These are phyloP conservation scores for Apiotrichum laibachii DNA, from an alignment of 1,284 basidiomycete genomes.

Conservation along the genomic window DNA sequence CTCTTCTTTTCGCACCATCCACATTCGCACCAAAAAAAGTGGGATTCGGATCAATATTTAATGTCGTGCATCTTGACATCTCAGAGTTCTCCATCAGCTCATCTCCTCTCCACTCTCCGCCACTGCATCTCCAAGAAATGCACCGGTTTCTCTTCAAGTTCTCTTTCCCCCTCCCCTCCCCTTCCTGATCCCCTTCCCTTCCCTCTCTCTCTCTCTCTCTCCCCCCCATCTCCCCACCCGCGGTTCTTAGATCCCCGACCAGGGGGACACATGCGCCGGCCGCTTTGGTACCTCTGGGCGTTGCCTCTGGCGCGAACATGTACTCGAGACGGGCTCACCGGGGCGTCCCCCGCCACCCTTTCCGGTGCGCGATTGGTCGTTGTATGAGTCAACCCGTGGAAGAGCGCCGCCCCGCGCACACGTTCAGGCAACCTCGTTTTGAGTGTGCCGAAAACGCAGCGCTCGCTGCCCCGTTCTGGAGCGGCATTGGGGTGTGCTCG, in stretches of 20 bases:
- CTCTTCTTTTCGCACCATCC: too few relatives aligned
- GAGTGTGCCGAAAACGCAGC: conserved; percentile 7
- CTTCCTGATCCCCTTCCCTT: conserved; percentile 12
- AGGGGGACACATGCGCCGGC: conserved; percentile 36
- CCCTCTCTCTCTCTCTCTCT: conserved; percentile 11
- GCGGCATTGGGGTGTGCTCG: conserved; percentile 12
- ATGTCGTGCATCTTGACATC: not conserved
- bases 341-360: conserved; percentile 47
- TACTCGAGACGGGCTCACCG: conserved; percentile 8
- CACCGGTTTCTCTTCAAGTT: not conserved
- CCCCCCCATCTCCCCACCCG: conserved; percentile 29
- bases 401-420: conserved; percentile 27
- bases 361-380: conserved; percentile 50
- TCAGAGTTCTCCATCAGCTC: not conserved
- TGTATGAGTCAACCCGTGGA: conserved; percentile 53
- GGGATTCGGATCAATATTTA: too few relatives aligned
- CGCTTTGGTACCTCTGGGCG: conserved; percentile 12
- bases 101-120: too few relatives aligned
- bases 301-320: not conserved
- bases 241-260: conserved; percentile 53
- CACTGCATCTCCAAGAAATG: not conserved
- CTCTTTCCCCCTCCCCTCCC: conserved; percentile 8
- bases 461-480: conserved; percentile 11
- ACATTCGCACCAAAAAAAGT: too few relatives aligned
- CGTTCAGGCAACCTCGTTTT: conserved; percentile 16